Evolutionary conservation across 257 asterid genomes (phyloP), one percentile per base, ranked within the genome.

Genomic region (Anisodus tanguticus): DNA sequence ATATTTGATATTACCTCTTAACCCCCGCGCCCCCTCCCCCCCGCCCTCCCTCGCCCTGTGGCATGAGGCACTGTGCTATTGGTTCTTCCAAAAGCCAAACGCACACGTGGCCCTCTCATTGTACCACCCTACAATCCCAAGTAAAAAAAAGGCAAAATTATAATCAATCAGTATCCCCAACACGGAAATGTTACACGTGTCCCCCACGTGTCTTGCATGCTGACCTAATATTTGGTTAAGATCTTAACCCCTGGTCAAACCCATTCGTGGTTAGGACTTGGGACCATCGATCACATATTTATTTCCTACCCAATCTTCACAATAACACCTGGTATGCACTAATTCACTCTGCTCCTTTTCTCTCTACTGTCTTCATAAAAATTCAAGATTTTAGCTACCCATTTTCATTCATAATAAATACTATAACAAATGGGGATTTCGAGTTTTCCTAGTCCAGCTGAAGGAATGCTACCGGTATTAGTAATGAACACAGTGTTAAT

Each of bases 401-500:
- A 59, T 47, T 19, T 43, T 63, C 43, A 10, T 15, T 16, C 16
- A 2, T 58, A 5, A 15, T 9, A 16, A 58, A 1, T 3, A 57
- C 5, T 15, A 57, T 15, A 3, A 19, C 5, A 31, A 7, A 91
- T 89, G 94, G 93, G 93, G 22, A 72, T 90, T 2, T 85, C 89
- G 0, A 85, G 63, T 87, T 88, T 92, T 78, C 87, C 87, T 1
- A 37, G 88, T 85, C 89, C 92, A 9, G 88, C 84, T 7, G 92
- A 90, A 54, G 97, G 97, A 2, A 88, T 90, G 79, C 81, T 90
- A 8, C 92, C 89, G 0, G 55, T 87, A 84, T 85, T 92, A 2
- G 87, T 87, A 60, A 87, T 91, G 85, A 90, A 91, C 91, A 86
- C 91, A 0, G 87, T 88, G 41, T 70, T 84, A 0, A 70, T 90